These are phyloP conservation scores for Diatrype stigma DNA, from an alignment of 2,329 filamentous ascomycete genomes.

Conservation along the genomic window DNA sequence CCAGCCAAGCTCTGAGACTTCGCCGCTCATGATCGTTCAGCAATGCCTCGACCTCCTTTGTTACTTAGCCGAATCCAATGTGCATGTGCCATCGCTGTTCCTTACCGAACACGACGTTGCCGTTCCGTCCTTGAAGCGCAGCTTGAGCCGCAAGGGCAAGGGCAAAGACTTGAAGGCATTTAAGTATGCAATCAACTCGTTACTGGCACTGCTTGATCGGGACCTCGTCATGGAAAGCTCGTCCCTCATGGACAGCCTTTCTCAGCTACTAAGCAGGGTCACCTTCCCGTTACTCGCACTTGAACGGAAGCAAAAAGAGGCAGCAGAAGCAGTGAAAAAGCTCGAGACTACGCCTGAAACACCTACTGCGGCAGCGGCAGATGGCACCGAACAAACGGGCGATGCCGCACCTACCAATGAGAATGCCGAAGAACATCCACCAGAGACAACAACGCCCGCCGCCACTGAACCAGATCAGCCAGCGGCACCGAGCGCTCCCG, in stretches of 20 bases:
- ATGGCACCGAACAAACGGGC: conserved; percentile 8
- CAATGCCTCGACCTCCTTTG: conserved; percentile 86
- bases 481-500: conserved; percentile 8
- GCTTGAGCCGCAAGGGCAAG: conserved; percentile 78
- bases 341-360: conserved; percentile 24
- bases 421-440: conserved; percentile 8
- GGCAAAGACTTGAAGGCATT: conserved; percentile 77
- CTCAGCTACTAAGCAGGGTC: conserved; percentile 80
- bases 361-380: conserved; percentile 8
- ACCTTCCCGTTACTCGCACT: conserved; percentile 80
- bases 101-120: conserved; percentile 85
- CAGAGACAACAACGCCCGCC: conserved; percentile 8
- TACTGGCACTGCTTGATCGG: conserved; percentile 85
- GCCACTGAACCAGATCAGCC: conserved; percentile 17
- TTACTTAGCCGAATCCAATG: conserved; percentile 78
- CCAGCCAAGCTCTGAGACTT: conserved; percentile 76
- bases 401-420: conserved; percentile 8
- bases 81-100: conserved; percentile 86
- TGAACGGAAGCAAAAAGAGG: conserved; percentile 59
- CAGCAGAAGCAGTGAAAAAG: conserved; percentile 33
- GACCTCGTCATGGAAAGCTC: conserved; percentile 95
- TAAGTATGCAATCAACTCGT: conserved; percentile 87
- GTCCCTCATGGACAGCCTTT: conserved; percentile 91
- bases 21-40: conserved; percentile 90
- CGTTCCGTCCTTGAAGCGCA: conserved; percentile 70